These are phyloP conservation scores for Globisporangium camurandrum DNA, from an alignment of 352 stramenopile species.

Conservation along the genomic window DNA sequence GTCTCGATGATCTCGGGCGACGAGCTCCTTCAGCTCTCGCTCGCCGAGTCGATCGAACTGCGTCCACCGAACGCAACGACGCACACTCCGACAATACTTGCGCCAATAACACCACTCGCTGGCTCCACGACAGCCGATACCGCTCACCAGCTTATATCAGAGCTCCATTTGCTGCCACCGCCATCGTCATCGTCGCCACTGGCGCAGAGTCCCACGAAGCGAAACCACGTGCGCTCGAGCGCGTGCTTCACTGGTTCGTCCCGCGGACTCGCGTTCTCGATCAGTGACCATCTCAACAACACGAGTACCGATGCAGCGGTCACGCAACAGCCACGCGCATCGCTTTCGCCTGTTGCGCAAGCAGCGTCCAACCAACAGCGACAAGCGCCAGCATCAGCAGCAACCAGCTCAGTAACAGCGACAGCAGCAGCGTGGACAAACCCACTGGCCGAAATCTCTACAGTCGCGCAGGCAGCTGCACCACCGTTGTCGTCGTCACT, in stretches of 20 bases:
- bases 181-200: conserved; percentile 15
- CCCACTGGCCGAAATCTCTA: conserved; percentile 27
- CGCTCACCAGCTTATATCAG: too few relatives aligned
- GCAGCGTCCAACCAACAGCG: not conserved
- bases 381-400: conserved; percentile 5
- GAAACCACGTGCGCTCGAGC: not conserved
- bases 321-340: not conserved
- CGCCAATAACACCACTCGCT: not conserved
- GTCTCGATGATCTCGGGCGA: conserved; percentile 9
- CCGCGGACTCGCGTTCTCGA: not conserved
- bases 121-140: conserved; percentile 15
- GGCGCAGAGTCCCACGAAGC: conserved; percentile 1
- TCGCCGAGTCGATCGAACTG: conserved; percentile 22
- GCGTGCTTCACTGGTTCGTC: not conserved
- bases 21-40: conserved; percentile 25
- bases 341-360: not conserved
- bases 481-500: conserved; percentile 11
- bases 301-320: not conserved
- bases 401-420: too few relatives aligned
- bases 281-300: not conserved
- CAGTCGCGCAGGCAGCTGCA: conserved; percentile 1
- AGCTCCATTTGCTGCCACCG: conserved; percentile 29
- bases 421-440: conserved; percentile 17
- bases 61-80: conserved; percentile 7
- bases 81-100: too few relatives aligned